Evolutionary conservation across 345 rosid genomes (phyloP), one percentile per base, ranked within the genome.

Genomic region (Kandelia obovata): DNA sequence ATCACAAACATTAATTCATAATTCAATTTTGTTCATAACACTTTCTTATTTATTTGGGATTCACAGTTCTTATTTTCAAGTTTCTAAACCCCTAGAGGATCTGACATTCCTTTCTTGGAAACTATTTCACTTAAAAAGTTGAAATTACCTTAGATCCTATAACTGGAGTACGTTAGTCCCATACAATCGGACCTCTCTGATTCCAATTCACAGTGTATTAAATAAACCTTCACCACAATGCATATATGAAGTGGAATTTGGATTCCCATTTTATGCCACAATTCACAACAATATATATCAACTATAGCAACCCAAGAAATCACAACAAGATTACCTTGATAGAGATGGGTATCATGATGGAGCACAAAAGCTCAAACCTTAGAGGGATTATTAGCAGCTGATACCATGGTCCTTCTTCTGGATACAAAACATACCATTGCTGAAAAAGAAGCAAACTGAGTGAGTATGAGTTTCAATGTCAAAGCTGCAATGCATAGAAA

Each of bases 301-400:
- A 26, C 25, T 9, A 56, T 25, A 56, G 17, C 59, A 56, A 56
- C 8, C 28, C 59, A 56, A 56, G 3, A 63, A 56, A 28, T 35
- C 10, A 17, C 3, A 27, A 17, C 49, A 49, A 15, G 63, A 71
- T 84, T 79, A 86, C 99, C 96, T 95, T 95, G 49, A 95, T 85
- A 53, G 99, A 95, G 71, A 95, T 95, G 53, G 99, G 99, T 79
- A 95, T 95, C 98, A 95, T 95, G 79, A 95, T 95, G 78, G 99
- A 95, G 78, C 99, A 95, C 32, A 95, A 89, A 67, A 95, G 96
- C 85, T 95, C 98, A 78, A 95, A 95, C 83, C 99, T 88, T 64
- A 95, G 79, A 67, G 98, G 99, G 67, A 95, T 95, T 72, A 95
- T 84, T 83, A 95, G 75, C 47, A 92, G 82, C 73, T 95, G 98